These are phyloP conservation scores for Euclidium syriacum DNA, from an alignment of 345 rosid genomes.

Conservation along the genomic window DNA sequence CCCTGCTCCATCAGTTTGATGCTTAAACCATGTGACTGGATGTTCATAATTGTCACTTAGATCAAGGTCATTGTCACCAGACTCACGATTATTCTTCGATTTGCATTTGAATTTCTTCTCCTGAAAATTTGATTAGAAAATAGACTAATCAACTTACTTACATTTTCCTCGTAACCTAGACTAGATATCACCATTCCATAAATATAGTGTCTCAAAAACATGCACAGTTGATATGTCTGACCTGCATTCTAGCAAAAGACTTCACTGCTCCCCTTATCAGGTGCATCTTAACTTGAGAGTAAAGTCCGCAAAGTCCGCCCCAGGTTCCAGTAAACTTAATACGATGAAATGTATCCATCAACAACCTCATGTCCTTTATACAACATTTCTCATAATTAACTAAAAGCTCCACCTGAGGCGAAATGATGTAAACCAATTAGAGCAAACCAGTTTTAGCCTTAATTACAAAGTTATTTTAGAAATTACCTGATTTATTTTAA, in stretches of 20 bases:
- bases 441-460: neutral
- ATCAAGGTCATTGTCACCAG: constrained; percentile 66
- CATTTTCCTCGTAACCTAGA: too few species aligned
- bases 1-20: constrained; percentile 90
- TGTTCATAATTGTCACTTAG: constrained; percentile 79
- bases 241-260: constrained; percentile 99
- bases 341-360: constrained; percentile 94
- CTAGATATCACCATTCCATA: too few species aligned
- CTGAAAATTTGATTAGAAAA: too few species aligned
- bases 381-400: constrained; percentile 93
- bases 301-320: constrained; percentile 92
- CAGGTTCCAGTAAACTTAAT: constrained; percentile 88
- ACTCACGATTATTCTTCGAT: constrained; percentile 51
- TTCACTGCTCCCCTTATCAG: constrained; percentile 96
- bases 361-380: constrained; percentile 88
- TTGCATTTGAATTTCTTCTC: constrained; percentile 96
- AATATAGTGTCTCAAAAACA: too few species aligned
- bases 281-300: constrained; percentile 95
- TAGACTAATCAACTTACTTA: too few species aligned
- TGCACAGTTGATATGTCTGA: constrained; percentile 31
- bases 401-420: constrained; percentile 71
- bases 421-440: constrained; percentile 10
- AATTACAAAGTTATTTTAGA: neutral
- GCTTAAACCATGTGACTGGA: constrained; percentile 68
- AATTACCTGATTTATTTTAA: constrained; percentile 89